phyloP scores from a whole-genome alignment of 129 eudicot genomes.

The Kitagawia praeruptora region DNA sequence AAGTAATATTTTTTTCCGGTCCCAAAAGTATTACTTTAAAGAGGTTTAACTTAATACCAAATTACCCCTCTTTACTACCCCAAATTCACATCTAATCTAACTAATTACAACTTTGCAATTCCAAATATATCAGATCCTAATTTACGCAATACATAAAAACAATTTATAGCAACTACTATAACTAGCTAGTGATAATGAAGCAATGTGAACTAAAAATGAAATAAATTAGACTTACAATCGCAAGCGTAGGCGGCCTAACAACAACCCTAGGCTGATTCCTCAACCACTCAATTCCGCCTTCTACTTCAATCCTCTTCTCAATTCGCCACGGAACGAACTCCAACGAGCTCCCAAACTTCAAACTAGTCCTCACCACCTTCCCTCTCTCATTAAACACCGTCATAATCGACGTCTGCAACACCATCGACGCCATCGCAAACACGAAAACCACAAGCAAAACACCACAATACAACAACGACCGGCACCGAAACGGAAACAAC shows the following conservation, averaged over 20 bases:
- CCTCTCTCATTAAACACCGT: slow-evolving; percentile 43
- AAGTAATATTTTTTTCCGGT: no score
- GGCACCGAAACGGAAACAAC: slow-evolving; percentile 33
- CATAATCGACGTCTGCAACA: slow-evolving; percentile 83
- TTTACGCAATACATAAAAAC: background rate
- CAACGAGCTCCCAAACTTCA: slow-evolving; percentile 71
- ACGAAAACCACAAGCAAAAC: slow-evolving; percentile 45
- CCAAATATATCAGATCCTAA: background rate
- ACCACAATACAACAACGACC: slow-evolving; percentile 43
- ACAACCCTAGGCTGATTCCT: slow-evolving; percentile 37
- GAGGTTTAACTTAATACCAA: no score
- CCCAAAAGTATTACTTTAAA: no score
- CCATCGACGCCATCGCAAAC: slow-evolving; percentile 68
- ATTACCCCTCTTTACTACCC: background rate
- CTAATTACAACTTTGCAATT: background rate
- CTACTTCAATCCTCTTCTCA: slow-evolving; percentile 17
- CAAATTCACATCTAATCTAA: background rate
- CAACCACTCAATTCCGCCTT: slow-evolving; percentile 35
- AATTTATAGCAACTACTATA: background rate
- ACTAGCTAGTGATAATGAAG: background rate
- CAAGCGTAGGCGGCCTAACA: slow-evolving; percentile 72
- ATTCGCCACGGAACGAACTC: slow-evolving; percentile 35
- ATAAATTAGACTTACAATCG: slow-evolving; percentile 46
- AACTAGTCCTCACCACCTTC: slow-evolving; percentile 38
- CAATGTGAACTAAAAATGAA: no score